Evolutionary conservation across 495 filamentous ascomycete genomes (phyloP), one percentile per base, ranked within the genome.

Genomic region (Aspergillus nidulans): DNA sequence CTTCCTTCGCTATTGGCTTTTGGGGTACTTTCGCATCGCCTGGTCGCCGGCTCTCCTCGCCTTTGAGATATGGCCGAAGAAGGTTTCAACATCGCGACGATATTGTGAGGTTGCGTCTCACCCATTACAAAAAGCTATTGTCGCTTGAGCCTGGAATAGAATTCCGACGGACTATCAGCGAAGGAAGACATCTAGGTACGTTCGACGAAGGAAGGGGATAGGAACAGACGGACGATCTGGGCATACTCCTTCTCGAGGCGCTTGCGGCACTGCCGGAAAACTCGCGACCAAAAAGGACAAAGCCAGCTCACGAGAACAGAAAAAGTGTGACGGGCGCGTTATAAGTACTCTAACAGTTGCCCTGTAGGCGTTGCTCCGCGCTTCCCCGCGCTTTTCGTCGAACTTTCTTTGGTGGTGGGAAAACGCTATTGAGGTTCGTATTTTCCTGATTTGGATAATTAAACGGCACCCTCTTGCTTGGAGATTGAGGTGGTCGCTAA

Each of bases 321-420:
- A 44, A n/a, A 23, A 44, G 3, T 23, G 21, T 26, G 42, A 44
- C 21, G 25, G 42, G 21, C 42, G 13, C 19, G 12, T 21, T 32
- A 53, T 52, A 42, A 56, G 49, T n/a, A 34, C 19, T 48, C 20
- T 47, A 48, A 54, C 45, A 52, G 52, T 49, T 49, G 23, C 43
- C 41, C 48, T 52, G 60, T 56, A 56, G 60, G 42, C 49, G 41
- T 23, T 42, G 49, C 30, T 47, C 43, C n/a, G 36, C 16, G 42
- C 4, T 43, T 6, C 40, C 23, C 42, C 49, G 39, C 46, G 30
- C 18, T 18, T 32, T 40, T 50, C 56, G 55, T 48, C 53, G 53
- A 50, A 53, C 46, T 20, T 51, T 55, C 60, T 48, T 53, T 50
- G 52, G 39, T 26, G 55, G 49, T 56, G 56, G 47, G 44, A 42